Evolutionary conservation across 108 stramenopile genomes (phyloP).

Genomic region (Nitzschia sp.): DNA sequence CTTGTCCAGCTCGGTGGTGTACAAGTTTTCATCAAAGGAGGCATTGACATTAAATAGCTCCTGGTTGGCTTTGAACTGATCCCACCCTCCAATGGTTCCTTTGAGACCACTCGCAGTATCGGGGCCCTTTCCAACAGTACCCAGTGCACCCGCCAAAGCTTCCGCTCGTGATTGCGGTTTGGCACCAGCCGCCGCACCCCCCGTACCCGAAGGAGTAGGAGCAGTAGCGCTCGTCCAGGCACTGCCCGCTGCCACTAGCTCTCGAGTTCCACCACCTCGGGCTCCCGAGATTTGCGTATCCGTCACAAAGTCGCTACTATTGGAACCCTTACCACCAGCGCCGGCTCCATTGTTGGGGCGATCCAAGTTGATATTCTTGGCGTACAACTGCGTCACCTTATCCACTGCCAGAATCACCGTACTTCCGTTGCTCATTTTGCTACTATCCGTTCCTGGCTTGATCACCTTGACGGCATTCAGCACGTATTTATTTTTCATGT

Average conservation of each 20-base stretch:
- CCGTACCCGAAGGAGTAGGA: too few species aligned
- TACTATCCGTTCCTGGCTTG: conserved; percentile 20
- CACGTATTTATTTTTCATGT: conserved; percentile 62
- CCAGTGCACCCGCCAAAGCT: conserved; percentile 17
- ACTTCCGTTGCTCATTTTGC: conserved; percentile 42
- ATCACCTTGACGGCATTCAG: conserved; percentile 53
- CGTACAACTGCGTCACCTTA: conserved; percentile 57
- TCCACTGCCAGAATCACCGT: conserved; percentile 56
- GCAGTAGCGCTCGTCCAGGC: conserved; percentile 67
- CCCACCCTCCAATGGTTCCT: conserved; percentile 81
- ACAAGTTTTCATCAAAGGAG: conserved; percentile 94
- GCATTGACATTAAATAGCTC: conserved; percentile 86
- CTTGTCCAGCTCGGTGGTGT: conserved; percentile 91
- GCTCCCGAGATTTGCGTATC: conserved; percentile 73
- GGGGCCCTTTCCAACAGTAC: conserved; percentile 7
- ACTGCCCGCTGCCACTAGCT: conserved; percentile 76
- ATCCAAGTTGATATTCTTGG: conserved; percentile 61
- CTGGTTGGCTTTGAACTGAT: conserved; percentile 92
- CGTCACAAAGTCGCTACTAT: conserved; percentile 41
- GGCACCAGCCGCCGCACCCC: conserved; percentile 27
- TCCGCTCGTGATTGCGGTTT: conserved; percentile 12
- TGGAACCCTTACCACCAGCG: not conserved
- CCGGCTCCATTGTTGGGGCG: conserved; percentile 15
- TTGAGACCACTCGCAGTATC: conserved; percentile 36
- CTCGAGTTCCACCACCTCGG: conserved; percentile 29